Percentiles rank a stretch among this genome's conserved stretches.
These are phyloP conservation scores for Trametes cubensis DNA, from an alignment of 768 basidiomycete species.

Conservation along the genomic window DNA sequence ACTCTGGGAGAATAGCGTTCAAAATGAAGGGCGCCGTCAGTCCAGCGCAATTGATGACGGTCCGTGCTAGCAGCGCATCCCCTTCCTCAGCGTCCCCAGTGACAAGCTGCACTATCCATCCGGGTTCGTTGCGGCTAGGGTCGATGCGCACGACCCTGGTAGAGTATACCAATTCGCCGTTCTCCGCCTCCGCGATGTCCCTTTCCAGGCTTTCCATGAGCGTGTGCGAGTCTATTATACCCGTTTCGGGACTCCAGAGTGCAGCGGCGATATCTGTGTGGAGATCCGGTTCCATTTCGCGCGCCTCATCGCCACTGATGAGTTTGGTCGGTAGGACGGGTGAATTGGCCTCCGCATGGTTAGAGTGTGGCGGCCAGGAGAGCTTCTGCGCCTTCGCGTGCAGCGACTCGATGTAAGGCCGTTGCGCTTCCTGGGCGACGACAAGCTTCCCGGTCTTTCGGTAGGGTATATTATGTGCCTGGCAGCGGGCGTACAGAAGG, in stretches of 20 bases:
- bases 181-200: conserved; percentile 74
- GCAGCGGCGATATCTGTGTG: conserved; percentile 69
- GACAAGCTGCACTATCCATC: conserved; percentile 88
- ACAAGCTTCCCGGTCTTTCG: conserved; percentile 87
- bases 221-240: conserved; percentile 86
- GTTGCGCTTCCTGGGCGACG: conserved; percentile 72
- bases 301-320: conserved; percentile 67
- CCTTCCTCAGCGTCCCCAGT: conserved; percentile 50
- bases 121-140: conserved; percentile 46
- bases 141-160: conserved; percentile 90
- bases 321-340: conserved; percentile 64
- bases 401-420: conserved; percentile 69
- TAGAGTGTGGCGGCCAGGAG: conserved; percentile 50
- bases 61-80: conserved; percentile 73
- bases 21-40: conserved; percentile 71
- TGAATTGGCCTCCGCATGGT: conserved; percentile 30
- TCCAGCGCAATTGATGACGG: conserved; percentile 82
- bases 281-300: conserved; percentile 82
- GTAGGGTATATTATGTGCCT: conserved; percentile 60
- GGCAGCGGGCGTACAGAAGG: conserved; percentile 79
- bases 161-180: conserved; percentile 70
- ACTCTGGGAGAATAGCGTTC: conserved; percentile 64
- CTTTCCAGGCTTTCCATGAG: conserved; percentile 83
- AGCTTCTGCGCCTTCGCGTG: conserved; percentile 62
- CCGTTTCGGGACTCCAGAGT: conserved; percentile 83